Evolutionary conservation across 2,329 filamentous ascomycete species (phyloP).

Genomic region (Lithohypha guttulata): DNA sequence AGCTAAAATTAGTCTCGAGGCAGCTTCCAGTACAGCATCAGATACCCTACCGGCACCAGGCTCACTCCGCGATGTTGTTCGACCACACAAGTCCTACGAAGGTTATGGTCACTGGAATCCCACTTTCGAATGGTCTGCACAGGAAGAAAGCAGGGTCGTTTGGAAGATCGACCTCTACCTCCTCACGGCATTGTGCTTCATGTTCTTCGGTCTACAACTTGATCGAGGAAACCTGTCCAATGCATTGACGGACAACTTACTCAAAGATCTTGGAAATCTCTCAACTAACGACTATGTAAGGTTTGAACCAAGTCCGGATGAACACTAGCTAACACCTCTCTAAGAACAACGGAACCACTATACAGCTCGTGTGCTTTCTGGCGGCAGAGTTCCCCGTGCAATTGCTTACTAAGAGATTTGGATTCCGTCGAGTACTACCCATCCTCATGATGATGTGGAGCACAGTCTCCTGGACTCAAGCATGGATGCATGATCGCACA

Average conservation of each 20-base stretch:
- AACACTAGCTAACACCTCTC: no score
- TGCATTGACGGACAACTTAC: slow-evolving; percentile 47
- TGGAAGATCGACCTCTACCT: slow-evolving; percentile 24
- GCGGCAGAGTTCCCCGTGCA: slow-evolving; percentile 47
- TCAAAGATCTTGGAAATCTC: slow-evolving; percentile 35
- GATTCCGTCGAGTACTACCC: slow-evolving; percentile 46
- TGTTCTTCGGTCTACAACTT: slow-evolving; percentile 49
- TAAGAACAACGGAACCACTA: slow-evolving; percentile 47
- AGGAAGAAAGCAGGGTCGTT: slow-evolving; percentile 22
- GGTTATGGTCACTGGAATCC: slow-evolving; percentile 36
- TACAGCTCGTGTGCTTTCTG: slow-evolving; percentile 46
- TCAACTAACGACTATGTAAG: slow-evolving; percentile 23
- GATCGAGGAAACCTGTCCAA: slow-evolving; percentile 41
- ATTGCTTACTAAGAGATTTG: slow-evolving; percentile 44
- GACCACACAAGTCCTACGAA: slow-evolving; percentile 26
- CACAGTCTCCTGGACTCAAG: slow-evolving; percentile 37
- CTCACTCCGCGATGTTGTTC: slow-evolving; percentile 1
- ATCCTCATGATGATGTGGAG: slow-evolving; percentile 44
- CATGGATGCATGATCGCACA: slow-evolving; percentile 33
- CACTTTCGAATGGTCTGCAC: slow-evolving; percentile 16
- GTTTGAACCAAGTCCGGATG: no score
- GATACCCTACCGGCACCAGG: neutral
- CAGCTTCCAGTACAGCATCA: neutral
- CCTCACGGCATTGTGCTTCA: slow-evolving; percentile 32
- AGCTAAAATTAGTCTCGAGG: slow-evolving; percentile 1